These are phyloP conservation scores for Ogataea pignaliae DNA, from an alignment of 805 yeast species.

Conservation along the genomic window DNA sequence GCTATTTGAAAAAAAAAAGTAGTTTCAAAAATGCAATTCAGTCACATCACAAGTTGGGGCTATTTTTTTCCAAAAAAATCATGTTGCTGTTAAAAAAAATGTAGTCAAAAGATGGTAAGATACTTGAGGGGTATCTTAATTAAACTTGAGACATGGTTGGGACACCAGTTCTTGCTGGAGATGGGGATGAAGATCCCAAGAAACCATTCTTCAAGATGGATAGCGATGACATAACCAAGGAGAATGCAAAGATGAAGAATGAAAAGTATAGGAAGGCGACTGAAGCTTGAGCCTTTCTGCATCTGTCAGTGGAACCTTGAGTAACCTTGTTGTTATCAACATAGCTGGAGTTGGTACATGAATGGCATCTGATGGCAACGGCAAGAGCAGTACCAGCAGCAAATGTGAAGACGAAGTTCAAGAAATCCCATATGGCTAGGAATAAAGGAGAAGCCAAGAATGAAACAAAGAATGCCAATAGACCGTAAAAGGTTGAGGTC, in stretches of 20 bases:
- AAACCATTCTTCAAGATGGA: conserved; percentile 55
- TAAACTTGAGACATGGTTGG: conserved; percentile 89
- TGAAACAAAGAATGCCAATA: conserved; percentile 69
- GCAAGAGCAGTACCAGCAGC: conserved; percentile 95
- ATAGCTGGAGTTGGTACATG: conserved; percentile 70
- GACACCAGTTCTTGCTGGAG: conserved; percentile 71
- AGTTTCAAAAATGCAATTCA: too few species aligned
- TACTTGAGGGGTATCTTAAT: conserved; percentile 46
- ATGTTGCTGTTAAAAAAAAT: background rate
- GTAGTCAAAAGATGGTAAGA: background rate
- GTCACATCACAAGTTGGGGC: too few species aligned
- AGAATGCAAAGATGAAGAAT: conserved; percentile 67
- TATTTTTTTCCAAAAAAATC: background rate
- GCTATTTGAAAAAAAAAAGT: too few species aligned
- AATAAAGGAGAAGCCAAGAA: conserved; percentile 86
- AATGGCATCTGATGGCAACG: conserved; percentile 80
- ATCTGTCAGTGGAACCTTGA: conserved; percentile 77
- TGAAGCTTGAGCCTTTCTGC: conserved; percentile 91
- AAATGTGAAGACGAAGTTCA: conserved; percentile 87
- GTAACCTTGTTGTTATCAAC: conserved; percentile 60
- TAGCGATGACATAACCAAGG: conserved; percentile 46
- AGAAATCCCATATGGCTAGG: conserved; percentile 70
- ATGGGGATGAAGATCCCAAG: conserved; percentile 48
- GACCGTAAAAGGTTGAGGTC: conserved; percentile 75
- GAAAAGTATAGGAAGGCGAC: conserved; percentile 83